Conservation (phyloP, 2,329 filamentous ascomycete genomes). For the Juglanconis oblonga region DNA sequence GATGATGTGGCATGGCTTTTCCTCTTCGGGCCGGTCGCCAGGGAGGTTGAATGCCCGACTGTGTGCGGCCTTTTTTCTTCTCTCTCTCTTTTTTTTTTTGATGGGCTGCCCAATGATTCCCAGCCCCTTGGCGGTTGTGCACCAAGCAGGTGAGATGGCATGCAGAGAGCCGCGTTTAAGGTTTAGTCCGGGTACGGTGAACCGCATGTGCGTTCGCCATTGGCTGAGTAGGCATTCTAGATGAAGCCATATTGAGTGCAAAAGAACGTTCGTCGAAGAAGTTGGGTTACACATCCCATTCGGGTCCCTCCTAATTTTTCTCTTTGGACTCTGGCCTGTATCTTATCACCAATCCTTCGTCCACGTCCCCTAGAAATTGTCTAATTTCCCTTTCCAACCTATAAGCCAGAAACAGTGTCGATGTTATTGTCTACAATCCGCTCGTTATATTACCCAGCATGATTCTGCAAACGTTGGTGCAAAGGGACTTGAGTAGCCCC, state of each 20-base stretch:
- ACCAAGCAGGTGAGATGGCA: background rate
- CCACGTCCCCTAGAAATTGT: background rate
- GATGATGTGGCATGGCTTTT: constrained; percentile 10
- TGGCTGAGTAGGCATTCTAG: background rate
- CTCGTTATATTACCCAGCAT: background rate
- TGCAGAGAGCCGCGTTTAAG: constrained; percentile 3
- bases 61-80: background rate
- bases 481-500: background rate
- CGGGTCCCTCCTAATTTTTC: background rate
- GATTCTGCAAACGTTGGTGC: background rate
- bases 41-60: background rate
- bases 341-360: background rate
- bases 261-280: background rate
- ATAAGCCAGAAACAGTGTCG: background rate
- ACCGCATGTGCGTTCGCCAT: background rate
- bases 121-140: background rate
- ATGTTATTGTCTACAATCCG: background rate
- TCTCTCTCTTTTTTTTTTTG: background rate
- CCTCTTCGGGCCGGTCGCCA: background rate
- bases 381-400: background rate
- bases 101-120: too few relatives aligned
- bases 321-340: background rate
- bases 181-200: background rate
- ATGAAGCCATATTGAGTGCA: background rate
- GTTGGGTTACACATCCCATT: constrained; percentile 2